phyloP scores from a whole-genome alignment of 495 filamentous ascomycete genomes.

The Viridothelium virens region DNA sequence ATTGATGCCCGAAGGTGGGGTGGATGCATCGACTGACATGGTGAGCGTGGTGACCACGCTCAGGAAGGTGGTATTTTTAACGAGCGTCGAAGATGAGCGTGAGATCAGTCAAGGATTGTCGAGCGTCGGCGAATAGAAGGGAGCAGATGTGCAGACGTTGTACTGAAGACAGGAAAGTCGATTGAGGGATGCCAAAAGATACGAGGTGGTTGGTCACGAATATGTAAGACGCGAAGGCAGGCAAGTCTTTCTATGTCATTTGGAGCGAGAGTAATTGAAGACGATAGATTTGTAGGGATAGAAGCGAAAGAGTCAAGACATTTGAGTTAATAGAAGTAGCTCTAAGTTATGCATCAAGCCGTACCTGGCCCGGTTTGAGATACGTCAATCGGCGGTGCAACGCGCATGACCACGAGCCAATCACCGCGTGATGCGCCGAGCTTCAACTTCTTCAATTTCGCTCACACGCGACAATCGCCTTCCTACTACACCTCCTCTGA shows the following conservation, averaged over 20 bases:
- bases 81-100: neutral
- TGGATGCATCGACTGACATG: neutral
- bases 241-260: neutral
- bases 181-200: neutral
- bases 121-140: no score
- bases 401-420: neutral
- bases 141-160: no score
- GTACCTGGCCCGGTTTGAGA: no score
- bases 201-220: neutral
- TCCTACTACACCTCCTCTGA: neutral
- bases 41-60: neutral
- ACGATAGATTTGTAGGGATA: neutral
- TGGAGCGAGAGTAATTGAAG: neutral
- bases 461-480: neutral
- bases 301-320: neutral
- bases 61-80: neutral
- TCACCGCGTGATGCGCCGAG: neutral
- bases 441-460: conserved; percentile 1
- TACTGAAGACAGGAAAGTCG: no score
- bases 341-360: no score
- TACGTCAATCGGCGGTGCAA: neutral
- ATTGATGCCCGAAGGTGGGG: conserved; percentile 1
- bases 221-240: neutral
- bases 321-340: neutral
- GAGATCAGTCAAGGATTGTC: no score